Evolutionary conservation across 208 protist genomes (phyloP).

Genomic region (Entamoeba histolytica): DNA sequence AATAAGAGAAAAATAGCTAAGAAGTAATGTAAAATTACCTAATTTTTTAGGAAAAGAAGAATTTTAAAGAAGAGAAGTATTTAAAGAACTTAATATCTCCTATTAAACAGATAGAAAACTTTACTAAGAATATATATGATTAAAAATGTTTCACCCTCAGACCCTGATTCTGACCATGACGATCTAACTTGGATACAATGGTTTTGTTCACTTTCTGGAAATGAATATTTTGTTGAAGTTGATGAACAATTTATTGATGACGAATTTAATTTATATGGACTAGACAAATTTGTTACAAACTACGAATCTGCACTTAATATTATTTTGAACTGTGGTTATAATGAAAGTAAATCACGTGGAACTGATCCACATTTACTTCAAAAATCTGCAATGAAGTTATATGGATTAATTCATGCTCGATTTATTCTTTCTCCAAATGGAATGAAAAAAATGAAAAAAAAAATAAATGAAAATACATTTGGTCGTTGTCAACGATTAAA

Average conservation of each 20-base stretch:
- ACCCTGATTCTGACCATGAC: too few relatives aligned
- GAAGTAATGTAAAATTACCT: too few relatives aligned
- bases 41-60: too few relatives aligned
- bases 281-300: background rate
- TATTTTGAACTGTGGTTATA: background rate
- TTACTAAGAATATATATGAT: too few relatives aligned
- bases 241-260: conserved; percentile 4
- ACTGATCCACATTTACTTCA: background rate
- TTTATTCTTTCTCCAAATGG: conserved; percentile 20
- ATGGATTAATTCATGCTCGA: conserved; percentile 24
- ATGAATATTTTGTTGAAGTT: conserved; percentile 12
- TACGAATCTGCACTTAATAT: background rate
- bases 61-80: too few relatives aligned
- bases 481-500: conserved; percentile 14
- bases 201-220: background rate
- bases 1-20: too few relatives aligned
- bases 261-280: conserved; percentile 8
- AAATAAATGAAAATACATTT: conserved; percentile 17
- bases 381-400: conserved; percentile 10
- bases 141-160: too few relatives aligned
- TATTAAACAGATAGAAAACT: too few relatives aligned
- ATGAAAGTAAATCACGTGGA: background rate
- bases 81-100: too few relatives aligned
- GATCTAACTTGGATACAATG: background rate
- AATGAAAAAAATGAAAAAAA: conserved; percentile 4